These are phyloP conservation scores for Ceratonia siliqua DNA, from an alignment of 306 rosid genomes.

Conservation along the genomic window DNA sequence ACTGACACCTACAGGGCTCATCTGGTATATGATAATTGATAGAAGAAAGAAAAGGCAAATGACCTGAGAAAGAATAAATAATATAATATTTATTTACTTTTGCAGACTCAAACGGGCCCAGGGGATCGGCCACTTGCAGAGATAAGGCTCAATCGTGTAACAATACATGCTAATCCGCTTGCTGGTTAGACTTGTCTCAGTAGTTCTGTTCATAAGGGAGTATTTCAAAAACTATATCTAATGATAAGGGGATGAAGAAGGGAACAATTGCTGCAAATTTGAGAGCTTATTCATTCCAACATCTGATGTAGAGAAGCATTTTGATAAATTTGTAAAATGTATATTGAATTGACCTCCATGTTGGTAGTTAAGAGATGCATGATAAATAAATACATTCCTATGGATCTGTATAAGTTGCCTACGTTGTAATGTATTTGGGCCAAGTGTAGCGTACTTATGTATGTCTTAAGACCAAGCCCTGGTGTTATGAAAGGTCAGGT, in stretches of 20 bases:
- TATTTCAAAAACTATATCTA: not conserved
- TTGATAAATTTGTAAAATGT: constrained; percentile 26
- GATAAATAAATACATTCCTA: not conserved
- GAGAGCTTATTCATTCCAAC: not conserved
- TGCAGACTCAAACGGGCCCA: no score
- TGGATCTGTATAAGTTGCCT: not conserved
- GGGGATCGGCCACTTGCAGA: constrained; percentile 97
- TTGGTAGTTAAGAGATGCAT: not conserved
- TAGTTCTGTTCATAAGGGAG: not conserved
- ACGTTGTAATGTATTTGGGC: not conserved
- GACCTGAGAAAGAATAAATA: no score
- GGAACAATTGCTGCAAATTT: constrained; percentile 14
- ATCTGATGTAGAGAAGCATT: constrained; percentile 29
- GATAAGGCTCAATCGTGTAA: constrained; percentile 90
- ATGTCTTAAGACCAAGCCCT: not conserved
- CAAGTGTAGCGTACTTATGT: not conserved
- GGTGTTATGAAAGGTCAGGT: not conserved
- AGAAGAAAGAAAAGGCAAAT: not conserved
- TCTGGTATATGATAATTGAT: not conserved
- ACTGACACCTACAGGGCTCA: no score
- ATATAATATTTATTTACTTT: no score
- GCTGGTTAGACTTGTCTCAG: constrained; percentile 53
- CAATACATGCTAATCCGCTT: constrained; percentile 86
- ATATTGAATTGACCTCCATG: constrained; percentile 8
- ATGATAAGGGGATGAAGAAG: not conserved